Base-by-base conservation (phyloP, 257 asterid genomes). In the Ehretia macrophylla region DNA sequence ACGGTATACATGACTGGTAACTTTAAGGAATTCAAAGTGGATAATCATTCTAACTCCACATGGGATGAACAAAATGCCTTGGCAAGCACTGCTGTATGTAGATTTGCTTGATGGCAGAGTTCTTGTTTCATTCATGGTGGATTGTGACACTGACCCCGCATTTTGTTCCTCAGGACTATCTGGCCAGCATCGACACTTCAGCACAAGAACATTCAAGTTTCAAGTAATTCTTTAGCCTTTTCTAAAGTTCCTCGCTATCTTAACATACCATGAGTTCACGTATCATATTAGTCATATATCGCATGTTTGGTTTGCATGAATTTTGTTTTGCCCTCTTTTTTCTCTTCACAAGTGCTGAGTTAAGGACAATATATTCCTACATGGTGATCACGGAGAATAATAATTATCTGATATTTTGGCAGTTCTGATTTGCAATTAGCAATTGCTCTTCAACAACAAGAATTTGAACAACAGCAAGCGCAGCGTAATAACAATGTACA, bases 401-500 rank as follows among this genome's bases (percentile, higher is more conserved):
- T 20, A 21, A 16, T 49, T 49, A 5, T n/a, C 13, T 47, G 51
- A n/a, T 17, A n/a, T 49, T 47, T 63, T 56, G 67, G 74, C 90
- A 92, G 99, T 75, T 82, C 97, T 47, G 97, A 92, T 77, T 73
- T 83, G 78, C 95, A 92, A 59, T 72, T 92, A 73, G 99, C 99
- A 13, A 69, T 88, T 59, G 99, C 95, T 68, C 99, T 92, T 75
- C 99, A 92, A 70, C 97, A 88, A 62, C 93, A 86, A 72, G 99
- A 92, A 57, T 88, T 84, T 64, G 99, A 92, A 57, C 85, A 87
- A 32, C 95, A 83, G 66, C 79, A 79, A 58, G 71, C 66, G 10
- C 78, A 65, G 63, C 60, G 40, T n/a, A 80, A 75, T 21, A 82
- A 66, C 66, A 66, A 60, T 60, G 39, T 58, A 49, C 92, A 70